These are phyloP conservation scores for Talaromyces verruculosus DNA, from an alignment of 2,329 filamentous ascomycete species.

Conservation along the genomic window DNA sequence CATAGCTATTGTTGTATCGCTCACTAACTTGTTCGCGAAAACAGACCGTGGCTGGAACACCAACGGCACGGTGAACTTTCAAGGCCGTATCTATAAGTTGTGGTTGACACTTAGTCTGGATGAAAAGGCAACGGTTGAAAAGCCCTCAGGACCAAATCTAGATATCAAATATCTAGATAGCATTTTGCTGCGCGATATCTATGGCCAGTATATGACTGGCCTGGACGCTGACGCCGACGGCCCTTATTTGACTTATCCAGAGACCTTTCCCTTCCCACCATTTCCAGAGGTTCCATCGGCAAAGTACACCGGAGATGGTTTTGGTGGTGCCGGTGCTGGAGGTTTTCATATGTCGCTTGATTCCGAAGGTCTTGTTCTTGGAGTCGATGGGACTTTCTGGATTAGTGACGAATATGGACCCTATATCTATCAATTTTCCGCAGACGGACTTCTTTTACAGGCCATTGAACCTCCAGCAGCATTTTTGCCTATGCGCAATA, in stretches of 20 bases:
- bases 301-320: slow-evolving; percentile 67
- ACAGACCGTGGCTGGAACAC: slow-evolving; percentile 57
- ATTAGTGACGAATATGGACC: slow-evolving; percentile 70
- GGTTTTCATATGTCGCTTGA: slow-evolving; percentile 63
- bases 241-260: slow-evolving; percentile 48
- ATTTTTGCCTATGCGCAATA: slow-evolving; percentile 64
- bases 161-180: slow-evolving; percentile 64
- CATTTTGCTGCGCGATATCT: slow-evolving; percentile 63
- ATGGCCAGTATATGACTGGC: slow-evolving; percentile 62
- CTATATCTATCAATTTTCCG: slow-evolving; percentile 66
- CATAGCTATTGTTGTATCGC: not conserved
- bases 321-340: slow-evolving; percentile 60
- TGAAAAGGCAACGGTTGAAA: slow-evolving; percentile 51
- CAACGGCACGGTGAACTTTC: slow-evolving; percentile 67
- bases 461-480: slow-evolving; percentile 67
- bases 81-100: slow-evolving; percentile 68
- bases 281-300: slow-evolving; percentile 64
- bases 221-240: slow-evolving; percentile 61
- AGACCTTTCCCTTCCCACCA: slow-evolving; percentile 35
- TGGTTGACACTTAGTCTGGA: slow-evolving; percentile 58
- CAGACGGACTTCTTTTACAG: slow-evolving; percentile 58
- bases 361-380: slow-evolving; percentile 65
- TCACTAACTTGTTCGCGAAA: not conserved
- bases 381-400: slow-evolving; percentile 63
- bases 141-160: slow-evolving; percentile 61